Conservation (phyloP, 2,329 filamentous ascomycete genomes). For the Clarireedia hainanense region DNA sequence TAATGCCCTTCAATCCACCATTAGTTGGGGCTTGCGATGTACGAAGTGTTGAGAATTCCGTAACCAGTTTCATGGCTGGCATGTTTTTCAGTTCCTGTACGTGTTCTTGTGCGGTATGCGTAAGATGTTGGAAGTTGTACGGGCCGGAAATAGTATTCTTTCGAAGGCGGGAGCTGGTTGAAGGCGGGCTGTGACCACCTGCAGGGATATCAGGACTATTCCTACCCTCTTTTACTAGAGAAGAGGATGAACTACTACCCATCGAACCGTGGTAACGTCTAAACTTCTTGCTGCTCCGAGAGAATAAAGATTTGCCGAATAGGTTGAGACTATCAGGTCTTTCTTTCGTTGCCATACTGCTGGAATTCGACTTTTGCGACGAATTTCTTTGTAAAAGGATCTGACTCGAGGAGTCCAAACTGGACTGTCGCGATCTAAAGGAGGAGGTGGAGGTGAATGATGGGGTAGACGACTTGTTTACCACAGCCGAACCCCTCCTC, state of each 20-base stretch:
- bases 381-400: conserved; percentile 45
- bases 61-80: conserved; percentile 36
- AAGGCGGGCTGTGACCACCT: not conserved
- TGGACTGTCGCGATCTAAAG: conserved; percentile 37
- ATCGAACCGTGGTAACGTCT: conserved; percentile 38
- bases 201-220: not conserved
- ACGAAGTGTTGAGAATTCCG: conserved; percentile 37
- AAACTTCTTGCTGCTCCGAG: conserved; percentile 40
- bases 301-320: conserved; percentile 48
- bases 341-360: conserved; percentile 43
- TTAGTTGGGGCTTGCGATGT: conserved; percentile 31
- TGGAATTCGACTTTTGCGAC: conserved; percentile 47
- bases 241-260: conserved; percentile 11
- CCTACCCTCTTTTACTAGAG: not conserved
- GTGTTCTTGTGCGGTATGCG: conserved; percentile 47
- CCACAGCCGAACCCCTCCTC: conserved; percentile 43
- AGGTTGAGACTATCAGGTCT: conserved; percentile 52
- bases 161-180: conserved; percentile 5
- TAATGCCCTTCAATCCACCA: conserved; percentile 32
- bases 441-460: conserved; percentile 51
- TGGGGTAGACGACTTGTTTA: conserved; percentile 37
- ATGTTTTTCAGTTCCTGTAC: conserved; percentile 34
- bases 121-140: conserved; percentile 60
- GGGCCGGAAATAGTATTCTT: conserved; percentile 46
- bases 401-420: conserved; percentile 20